Evolutionary conservation across 2,329 filamentous ascomycete genomes (phyloP).

Genomic region (Lachnellula subtilissima): DNA sequence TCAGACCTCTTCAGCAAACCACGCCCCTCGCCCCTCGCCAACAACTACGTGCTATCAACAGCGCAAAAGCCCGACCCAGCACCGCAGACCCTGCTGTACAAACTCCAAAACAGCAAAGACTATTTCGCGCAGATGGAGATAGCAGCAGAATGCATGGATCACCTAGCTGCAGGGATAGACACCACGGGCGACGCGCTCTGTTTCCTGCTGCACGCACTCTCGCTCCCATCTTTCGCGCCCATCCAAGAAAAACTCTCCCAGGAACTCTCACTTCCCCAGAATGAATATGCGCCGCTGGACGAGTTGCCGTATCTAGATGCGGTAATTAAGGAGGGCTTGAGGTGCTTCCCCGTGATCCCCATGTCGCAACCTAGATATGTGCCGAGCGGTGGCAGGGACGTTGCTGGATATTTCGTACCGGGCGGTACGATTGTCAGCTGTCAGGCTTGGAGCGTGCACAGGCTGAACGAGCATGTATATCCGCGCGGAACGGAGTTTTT

Average conservation of each 20-base stretch:
- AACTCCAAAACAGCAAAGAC: conserved; percentile 49
- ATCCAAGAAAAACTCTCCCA: conserved; percentile 49
- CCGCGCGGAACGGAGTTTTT: conserved; percentile 71
- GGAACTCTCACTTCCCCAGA: conserved; percentile 41
- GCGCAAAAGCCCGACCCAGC: conserved; percentile 42
- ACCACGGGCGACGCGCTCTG: conserved; percentile 66
- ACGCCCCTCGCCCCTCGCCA: conserved; percentile 44
- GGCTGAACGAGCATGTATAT: conserved; percentile 62
- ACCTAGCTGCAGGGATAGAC: conserved; percentile 67
- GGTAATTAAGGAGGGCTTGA: conserved; percentile 56
- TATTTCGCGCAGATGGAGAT: conserved; percentile 49
- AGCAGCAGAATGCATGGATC: conserved; percentile 65
- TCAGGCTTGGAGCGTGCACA: conserved; percentile 57
- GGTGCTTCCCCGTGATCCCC: conserved; percentile 60
- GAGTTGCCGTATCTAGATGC: conserved; percentile 57
- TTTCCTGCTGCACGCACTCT: conserved; percentile 68
- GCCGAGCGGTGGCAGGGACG: conserved; percentile 47
- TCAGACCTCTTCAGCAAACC: conserved; percentile 89
- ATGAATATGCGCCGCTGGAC: conserved; percentile 39
- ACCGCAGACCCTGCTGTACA: conserved; percentile 53
- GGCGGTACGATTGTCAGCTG: conserved; percentile 53
- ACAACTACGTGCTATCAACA: conserved; percentile 53
- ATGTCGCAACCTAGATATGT: conserved; percentile 62
- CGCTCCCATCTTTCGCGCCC: conserved; percentile 48
- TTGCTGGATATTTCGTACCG: conserved; percentile 52